A percentile compares a stretch with the other conserved stretches of the same genome.
phyloP scores from a whole-genome alignment of 1,139 yeast species.

The Saccharomyces uvarum region DNA sequence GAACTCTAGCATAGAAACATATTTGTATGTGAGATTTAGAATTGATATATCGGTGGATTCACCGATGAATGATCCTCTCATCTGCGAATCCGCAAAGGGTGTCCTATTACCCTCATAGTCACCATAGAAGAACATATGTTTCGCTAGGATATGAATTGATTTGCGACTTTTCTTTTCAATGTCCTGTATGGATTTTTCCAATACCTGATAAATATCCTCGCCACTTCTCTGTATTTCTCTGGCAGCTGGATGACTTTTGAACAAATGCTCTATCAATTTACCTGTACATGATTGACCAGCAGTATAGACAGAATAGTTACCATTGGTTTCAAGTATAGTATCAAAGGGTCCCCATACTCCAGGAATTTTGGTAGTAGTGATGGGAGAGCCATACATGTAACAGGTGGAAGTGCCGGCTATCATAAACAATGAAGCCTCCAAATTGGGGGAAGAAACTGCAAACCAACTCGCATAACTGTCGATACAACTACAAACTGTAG shows the following conservation, averaged over 20 bases:
- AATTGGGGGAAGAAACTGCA: slow-evolving; percentile 27
- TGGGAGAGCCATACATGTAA: slow-evolving; percentile 35
- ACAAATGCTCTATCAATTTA: slow-evolving; percentile 41
- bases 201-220: slow-evolving; percentile 26
- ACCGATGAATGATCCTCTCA: slow-evolving; percentile 45
- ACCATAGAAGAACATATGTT: slow-evolving; percentile 42
- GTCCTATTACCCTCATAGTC: slow-evolving; percentile 51
- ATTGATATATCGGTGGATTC: slow-evolving; percentile 33
- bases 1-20: slow-evolving; percentile 43
- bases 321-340: slow-evolving; percentile 24
- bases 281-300: slow-evolving; percentile 58
- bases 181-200: slow-evolving; percentile 35
- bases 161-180: slow-evolving; percentile 14
- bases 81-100: slow-evolving; percentile 43
- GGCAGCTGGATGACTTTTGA: slow-evolving; percentile 36
- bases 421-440: slow-evolving; percentile 36
- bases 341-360: slow-evolving; percentile 57
- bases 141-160: slow-evolving; percentile 34
- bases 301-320: slow-evolving; percentile 34
- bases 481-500: slow-evolving; percentile 34
- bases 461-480: slow-evolving; percentile 56
- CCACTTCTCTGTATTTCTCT: slow-evolving; percentile 7
- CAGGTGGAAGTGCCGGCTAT: slow-evolving; percentile 61
- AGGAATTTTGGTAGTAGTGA: slow-evolving; percentile 20
- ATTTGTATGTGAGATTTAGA: slow-evolving; percentile 36